A percentile compares a stretch with the other conserved stretches of the same genome.
Conservation (phyloP, 495 filamentous ascomycete species). For the Aspergillus sclerotiicarbonarius region DNA sequence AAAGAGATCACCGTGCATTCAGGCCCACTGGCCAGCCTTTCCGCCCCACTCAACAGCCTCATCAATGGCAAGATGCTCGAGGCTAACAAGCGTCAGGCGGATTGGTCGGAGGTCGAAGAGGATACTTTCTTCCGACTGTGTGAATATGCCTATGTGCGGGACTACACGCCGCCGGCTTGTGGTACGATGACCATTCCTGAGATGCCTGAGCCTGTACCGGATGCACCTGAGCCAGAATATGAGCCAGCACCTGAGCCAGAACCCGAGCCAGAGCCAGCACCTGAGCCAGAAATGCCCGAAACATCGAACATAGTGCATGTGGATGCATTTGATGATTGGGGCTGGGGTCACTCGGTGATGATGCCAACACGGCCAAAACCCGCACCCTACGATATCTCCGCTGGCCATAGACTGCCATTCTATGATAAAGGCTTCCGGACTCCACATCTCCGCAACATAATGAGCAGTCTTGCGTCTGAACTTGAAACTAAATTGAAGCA, state of each 20-base stretch:
- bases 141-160: conserved; percentile 25
- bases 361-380: not conserved
- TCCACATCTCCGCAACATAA: conserved; percentile 11
- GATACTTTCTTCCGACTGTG: conserved; percentile 27
- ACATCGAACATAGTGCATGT: not conserved
- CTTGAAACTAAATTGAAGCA: not conserved
- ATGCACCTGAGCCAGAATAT: too few relatives aligned
- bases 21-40: conserved; percentile 20
- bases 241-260: not conserved
- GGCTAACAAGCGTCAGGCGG: conserved; percentile 17
- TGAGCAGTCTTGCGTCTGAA: not conserved
- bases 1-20: conserved; percentile 26
- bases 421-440: conserved; percentile 18
- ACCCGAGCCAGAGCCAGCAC: conserved; percentile 3
- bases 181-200: not conserved
- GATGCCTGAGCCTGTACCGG: too few relatives aligned
- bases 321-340: too few relatives aligned
- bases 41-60: conserved; percentile 13
- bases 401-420: conserved; percentile 5
- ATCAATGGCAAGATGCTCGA: conserved; percentile 25
- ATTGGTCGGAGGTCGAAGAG: conserved; percentile 26
- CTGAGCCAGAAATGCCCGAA: not conserved
- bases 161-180: conserved; percentile 22
- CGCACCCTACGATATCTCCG: not conserved
- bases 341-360: not conserved